Conservation (phyloP, 768 basidiomycete species). For the Leucosporidium creatinivorum region DNA sequence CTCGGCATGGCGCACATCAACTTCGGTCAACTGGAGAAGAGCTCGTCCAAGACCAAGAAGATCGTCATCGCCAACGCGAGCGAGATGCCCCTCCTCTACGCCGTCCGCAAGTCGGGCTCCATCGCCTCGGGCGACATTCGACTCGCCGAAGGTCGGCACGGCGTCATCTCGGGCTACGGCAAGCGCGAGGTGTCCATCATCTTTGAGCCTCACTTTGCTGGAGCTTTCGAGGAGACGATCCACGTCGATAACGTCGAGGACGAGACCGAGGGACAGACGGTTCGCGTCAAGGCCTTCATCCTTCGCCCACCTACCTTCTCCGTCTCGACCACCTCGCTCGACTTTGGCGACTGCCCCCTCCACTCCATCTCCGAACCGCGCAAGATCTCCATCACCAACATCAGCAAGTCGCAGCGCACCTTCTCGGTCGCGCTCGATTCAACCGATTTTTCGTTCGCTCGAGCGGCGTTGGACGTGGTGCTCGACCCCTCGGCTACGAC, state of each 20-base stretch:
- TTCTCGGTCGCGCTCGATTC: slow-evolving; percentile 36
- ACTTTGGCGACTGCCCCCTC: slow-evolving; percentile 30
- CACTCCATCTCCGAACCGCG: not conserved
- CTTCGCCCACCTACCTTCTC: slow-evolving; percentile 26
- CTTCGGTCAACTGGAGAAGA: slow-evolving; percentile 40
- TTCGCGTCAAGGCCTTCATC: slow-evolving; percentile 40
- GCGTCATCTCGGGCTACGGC: slow-evolving; percentile 40
- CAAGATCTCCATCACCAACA: slow-evolving; percentile 37
- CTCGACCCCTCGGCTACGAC: not conserved
- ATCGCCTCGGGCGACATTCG: slow-evolving; percentile 41
- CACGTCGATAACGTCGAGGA: slow-evolving; percentile 40
- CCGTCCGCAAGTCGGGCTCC: slow-evolving; percentile 39
- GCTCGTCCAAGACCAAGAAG: slow-evolving; percentile 39
- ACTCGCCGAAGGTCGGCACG: slow-evolving; percentile 40
- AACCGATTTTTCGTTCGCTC: not conserved
- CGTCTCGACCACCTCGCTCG: slow-evolving; percentile 34
- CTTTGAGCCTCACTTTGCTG: slow-evolving; percentile 39
- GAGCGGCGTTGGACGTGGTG: not conserved
- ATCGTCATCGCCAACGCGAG: slow-evolving; percentile 41
- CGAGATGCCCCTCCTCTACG: slow-evolving; percentile 39
- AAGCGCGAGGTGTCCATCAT: slow-evolving; percentile 40
- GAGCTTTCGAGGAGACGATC: slow-evolving; percentile 39
- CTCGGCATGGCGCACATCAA: slow-evolving; percentile 41
- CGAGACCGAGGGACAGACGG: slow-evolving; percentile 36
- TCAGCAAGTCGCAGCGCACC: slow-evolving; percentile 37